Base-by-base conservation (phyloP, 306 rosid genomes). In the Acacia confusa region DNA sequence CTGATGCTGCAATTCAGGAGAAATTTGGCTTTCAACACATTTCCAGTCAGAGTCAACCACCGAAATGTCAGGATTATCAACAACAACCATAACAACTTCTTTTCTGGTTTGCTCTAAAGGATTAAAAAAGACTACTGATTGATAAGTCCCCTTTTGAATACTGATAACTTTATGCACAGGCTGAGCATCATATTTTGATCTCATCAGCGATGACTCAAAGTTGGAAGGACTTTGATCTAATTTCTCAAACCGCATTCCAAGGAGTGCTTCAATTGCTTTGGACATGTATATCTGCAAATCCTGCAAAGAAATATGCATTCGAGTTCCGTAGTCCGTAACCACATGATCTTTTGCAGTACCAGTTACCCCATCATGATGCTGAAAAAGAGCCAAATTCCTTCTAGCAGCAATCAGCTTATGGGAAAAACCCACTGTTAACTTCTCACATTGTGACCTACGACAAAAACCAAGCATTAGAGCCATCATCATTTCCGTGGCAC, bases 311-410 rank as follows among this genome's bases (percentile, higher is more conserved):
- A 88, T 91, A 81, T 95, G 93, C 99, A 95, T 95, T 76, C 99
- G 92, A 78, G 82, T 85, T 80, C 99, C 99, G 30, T 95, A 95
- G 87, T 95, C 98, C 76, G 66, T 81, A 74, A 95, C 99, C 79
- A 95, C 98, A 11, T 95, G 93, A 83, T 95, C 98, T 82, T 93
- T 95, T 68, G 99, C 99, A 58, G 99, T 95, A 80, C 99, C 99
- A 16, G 99, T 93, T 74, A 95, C 99, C 47, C 99, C 99, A 74
- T 95, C 99, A 80, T 95, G 99, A 86, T 95, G 99, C 92, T 95
- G 99, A 84, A 95, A 95, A 83, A 95, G 99, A 75, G 99, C 99
- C 65, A 95, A 86, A 79, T 95, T 95, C 84, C 99, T 93, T 86
- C 99, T 92, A 22, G 98, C 99, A 80, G 99, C 99, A 9, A 97